A percentile compares a stretch with the other conserved stretches of the same genome.
These are phyloP conservation scores for Forsythia viridissima DNA, from an alignment of 257 asterid species.

Conservation along the genomic window DNA sequence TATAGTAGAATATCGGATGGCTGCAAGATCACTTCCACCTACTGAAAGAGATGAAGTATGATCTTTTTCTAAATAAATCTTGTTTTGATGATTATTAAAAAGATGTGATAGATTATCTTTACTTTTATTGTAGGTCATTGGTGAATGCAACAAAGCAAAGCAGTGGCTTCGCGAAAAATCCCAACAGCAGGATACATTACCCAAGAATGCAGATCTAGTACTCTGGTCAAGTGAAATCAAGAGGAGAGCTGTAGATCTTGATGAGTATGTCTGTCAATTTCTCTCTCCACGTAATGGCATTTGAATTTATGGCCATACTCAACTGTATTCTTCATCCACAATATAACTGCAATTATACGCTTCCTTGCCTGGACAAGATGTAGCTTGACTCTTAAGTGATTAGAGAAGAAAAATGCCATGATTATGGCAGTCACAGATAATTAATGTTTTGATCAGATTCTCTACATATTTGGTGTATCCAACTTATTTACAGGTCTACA, in stretches of 20 bases:
- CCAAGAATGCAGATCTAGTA: slow-evolving; percentile 79
- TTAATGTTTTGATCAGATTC: no score
- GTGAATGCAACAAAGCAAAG: slow-evolving; percentile 79
- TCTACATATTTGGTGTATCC: no score
- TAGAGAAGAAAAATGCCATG: no score
- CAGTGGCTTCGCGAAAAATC: slow-evolving; percentile 77
- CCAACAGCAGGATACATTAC: slow-evolving; percentile 76
- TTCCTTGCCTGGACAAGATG: no score
- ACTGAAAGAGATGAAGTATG: slow-evolving; percentile 71
- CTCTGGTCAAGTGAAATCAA: slow-evolving; percentile 73
- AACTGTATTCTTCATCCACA: no score
- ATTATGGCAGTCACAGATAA: no score
- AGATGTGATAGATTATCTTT: background rate
- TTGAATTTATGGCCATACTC: background rate
- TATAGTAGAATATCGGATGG: slow-evolving; percentile 62
- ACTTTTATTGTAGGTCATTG: slow-evolving; percentile 54
- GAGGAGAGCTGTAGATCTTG: slow-evolving; percentile 61
- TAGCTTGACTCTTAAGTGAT: no score
- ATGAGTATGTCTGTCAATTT: slow-evolving; percentile 55
- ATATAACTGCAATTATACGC: no score
- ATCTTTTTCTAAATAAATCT: slow-evolving; percentile 19
- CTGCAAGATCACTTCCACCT: slow-evolving; percentile 62
- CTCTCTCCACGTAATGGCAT: slow-evolving; percentile 1
- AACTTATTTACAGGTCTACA: no score
- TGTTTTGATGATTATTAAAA: background rate